Conservation (phyloP, 2,329 filamentous ascomycete genomes). For the Scytalidium lignicola region DNA sequence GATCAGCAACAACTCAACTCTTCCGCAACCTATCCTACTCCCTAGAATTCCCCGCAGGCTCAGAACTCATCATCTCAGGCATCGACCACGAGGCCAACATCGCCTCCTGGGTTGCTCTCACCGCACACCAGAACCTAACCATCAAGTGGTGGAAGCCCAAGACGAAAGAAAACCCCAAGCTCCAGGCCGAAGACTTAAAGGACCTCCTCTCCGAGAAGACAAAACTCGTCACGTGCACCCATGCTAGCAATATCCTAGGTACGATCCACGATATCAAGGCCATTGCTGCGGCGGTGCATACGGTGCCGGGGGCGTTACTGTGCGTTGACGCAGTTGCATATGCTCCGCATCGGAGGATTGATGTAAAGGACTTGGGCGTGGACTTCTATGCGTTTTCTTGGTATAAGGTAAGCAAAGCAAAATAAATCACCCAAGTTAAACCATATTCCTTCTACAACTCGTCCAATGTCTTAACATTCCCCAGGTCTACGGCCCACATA, state of each 20-base stretch:
- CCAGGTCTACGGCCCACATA: slow-evolving; percentile 67
- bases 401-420: slow-evolving; percentile 67
- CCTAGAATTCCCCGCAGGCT: slow-evolving; percentile 47
- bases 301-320: slow-evolving; percentile 51
- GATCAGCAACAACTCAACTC: slow-evolving; percentile 70
- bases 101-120: slow-evolving; percentile 67
- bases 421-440: too few relatives aligned
- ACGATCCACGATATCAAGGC: slow-evolving; percentile 59
- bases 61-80: slow-evolving; percentile 65
- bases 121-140: slow-evolving; percentile 51
- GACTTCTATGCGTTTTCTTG: slow-evolving; percentile 77
- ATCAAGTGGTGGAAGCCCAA: slow-evolving; percentile 66
- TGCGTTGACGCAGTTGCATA: slow-evolving; percentile 74
- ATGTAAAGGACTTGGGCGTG: slow-evolving; percentile 62
- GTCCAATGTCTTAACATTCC: neutral
- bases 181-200: slow-evolving; percentile 51
- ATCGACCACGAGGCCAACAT: slow-evolving; percentile 78
- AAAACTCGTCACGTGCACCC: slow-evolving; percentile 66
- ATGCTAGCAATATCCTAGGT: slow-evolving; percentile 69
- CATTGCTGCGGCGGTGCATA: slow-evolving; percentile 46
- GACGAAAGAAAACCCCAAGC: slow-evolving; percentile 48
- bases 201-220: slow-evolving; percentile 58
- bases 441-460: neutral
- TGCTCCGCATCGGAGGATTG: slow-evolving; percentile 65
- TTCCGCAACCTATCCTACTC: slow-evolving; percentile 64